phyloP scores from a whole-genome alignment of 306 rosid genomes.

The Cercis canadensis region DNA sequence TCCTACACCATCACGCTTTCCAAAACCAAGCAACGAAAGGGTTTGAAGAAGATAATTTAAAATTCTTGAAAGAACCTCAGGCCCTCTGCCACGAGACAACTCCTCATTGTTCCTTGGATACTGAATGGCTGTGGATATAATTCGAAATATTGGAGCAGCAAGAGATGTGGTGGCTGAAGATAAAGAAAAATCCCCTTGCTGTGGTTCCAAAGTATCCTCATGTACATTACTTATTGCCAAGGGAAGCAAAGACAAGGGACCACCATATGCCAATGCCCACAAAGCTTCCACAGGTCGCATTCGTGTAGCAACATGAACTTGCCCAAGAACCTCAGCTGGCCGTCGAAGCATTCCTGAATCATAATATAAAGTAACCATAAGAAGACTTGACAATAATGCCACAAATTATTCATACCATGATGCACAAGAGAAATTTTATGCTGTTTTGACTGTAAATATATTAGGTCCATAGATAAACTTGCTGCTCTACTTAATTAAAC shows the following conservation, averaged over 20 bases:
- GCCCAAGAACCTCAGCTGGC: conserved; percentile 99
- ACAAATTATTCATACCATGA: conserved; percentile 33
- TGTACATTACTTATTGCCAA: conserved; percentile 72
- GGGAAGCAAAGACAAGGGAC: conserved; percentile 96
- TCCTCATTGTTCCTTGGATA: conserved; percentile 91
- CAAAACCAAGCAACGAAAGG: conserved; percentile 73
- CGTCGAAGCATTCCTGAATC: conserved; percentile 82
- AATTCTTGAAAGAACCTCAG: conserved; percentile 95
- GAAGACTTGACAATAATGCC: conserved; percentile 34
- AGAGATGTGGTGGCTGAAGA: conserved; percentile 80
- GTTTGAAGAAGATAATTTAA: conserved; percentile 83
- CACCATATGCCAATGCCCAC: conserved; percentile 98
- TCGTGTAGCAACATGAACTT: conserved; percentile 89
- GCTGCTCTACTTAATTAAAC: not conserved
- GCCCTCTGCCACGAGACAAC: conserved; percentile 80
- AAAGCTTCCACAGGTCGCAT: conserved; percentile 82
- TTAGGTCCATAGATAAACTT: too few species aligned
- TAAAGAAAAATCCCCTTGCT: conserved; percentile 59
- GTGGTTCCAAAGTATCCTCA: conserved; percentile 81
- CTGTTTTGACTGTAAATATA: conserved; percentile 30
- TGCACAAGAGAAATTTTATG: conserved; percentile 33
- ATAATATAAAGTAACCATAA: conserved; percentile 36
- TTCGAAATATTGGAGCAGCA: conserved; percentile 84
- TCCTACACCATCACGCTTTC: conserved; percentile 70
- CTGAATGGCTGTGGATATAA: conserved; percentile 74